These are phyloP conservation scores for Hypoxylon cercidicola DNA, from an alignment of 495 filamentous ascomycete species.

Conservation along the genomic window DNA sequence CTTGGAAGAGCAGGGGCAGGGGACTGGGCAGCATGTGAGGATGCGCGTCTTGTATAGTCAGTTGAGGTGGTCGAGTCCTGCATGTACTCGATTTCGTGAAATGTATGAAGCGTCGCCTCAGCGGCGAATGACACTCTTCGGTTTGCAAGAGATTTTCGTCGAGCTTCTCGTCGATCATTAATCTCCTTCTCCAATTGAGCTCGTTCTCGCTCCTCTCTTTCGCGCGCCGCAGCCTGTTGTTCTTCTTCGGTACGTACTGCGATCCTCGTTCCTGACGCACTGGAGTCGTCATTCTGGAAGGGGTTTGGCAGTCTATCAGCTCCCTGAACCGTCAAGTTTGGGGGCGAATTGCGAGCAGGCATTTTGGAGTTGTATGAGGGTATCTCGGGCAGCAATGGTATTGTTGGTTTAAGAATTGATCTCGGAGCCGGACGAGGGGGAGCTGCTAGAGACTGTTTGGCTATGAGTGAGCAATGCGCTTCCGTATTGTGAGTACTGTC, in stretches of 20 bases:
- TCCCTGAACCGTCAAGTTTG: slow-evolving; percentile 36
- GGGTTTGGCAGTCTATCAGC: slow-evolving; percentile 63
- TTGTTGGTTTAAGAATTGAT: slow-evolving; percentile 88
- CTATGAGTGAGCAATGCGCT: slow-evolving; percentile 22
- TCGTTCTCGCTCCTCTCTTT: slow-evolving; percentile 77
- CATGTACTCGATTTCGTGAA: slow-evolving; percentile 91
- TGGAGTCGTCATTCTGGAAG: slow-evolving; percentile 56
- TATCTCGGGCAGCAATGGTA: slow-evolving; percentile 73
- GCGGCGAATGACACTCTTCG: slow-evolving; percentile 97
- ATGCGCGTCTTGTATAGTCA: slow-evolving; percentile 76
- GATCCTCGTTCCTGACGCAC: slow-evolving; percentile 55
- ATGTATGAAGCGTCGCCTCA: slow-evolving; percentile 96
- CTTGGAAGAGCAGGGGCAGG: slow-evolving; percentile 52
- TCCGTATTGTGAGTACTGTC: slow-evolving; percentile 25
- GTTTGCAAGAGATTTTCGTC: slow-evolving; percentile 91
- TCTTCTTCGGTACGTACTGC: slow-evolving; percentile 77
- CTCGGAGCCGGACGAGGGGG: slow-evolving; percentile 60
- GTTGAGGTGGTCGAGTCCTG: slow-evolving; percentile 90
- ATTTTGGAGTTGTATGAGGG: slow-evolving; percentile 58
- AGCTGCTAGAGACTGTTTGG: slow-evolving; percentile 59
- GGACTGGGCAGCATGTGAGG: slow-evolving; percentile 63
- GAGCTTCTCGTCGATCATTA: slow-evolving; percentile 79
- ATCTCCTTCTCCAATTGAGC: slow-evolving; percentile 73
- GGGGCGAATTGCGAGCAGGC: slow-evolving; percentile 37
- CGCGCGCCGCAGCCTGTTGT: slow-evolving; percentile 77